Percentiles rank a stretch among this genome's conserved stretches.
Evolutionary conservation across 2,329 filamentous ascomycete genomes (phyloP).

Genomic region (Colletotrichum scovillei): DNA sequence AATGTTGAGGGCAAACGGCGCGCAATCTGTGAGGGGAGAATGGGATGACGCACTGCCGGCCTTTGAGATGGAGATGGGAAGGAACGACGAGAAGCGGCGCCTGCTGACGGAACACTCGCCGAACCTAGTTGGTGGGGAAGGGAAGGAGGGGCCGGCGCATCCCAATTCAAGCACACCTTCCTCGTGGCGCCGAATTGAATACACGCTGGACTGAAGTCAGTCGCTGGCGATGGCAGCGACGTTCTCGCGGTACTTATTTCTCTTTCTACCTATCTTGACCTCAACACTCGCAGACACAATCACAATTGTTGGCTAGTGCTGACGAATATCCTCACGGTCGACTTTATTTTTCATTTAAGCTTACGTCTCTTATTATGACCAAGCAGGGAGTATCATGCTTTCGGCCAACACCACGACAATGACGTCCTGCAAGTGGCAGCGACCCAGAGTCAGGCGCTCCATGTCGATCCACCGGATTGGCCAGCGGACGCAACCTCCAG

Average conservation of each 20-base stretch:
- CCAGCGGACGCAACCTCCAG: conserved; percentile 20
- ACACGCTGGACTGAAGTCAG: neutral
- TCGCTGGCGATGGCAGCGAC: neutral
- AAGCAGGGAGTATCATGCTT: conserved; percentile 11
- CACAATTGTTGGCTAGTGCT: conserved; percentile 16
- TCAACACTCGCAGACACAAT: neutral
- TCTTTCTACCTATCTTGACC: too few species aligned
- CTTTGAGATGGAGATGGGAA: neutral
- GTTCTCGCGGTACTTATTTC: neutral
- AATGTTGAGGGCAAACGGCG: neutral
- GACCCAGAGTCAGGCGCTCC: conserved; percentile 32
- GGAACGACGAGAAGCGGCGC: neutral
- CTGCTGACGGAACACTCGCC: conserved; percentile 20
- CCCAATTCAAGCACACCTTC: conserved; percentile 5
- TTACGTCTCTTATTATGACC: neutral
- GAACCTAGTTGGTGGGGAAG: conserved; percentile 3
- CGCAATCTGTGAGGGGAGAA: conserved; percentile 1
- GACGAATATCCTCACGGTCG: neutral
- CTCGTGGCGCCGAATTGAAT: neutral
- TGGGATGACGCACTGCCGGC: neutral
- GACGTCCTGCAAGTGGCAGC: conserved; percentile 35
- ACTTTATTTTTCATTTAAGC: conserved; percentile 5
- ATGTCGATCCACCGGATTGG: conserved; percentile 27
- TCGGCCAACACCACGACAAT: conserved; percentile 25
- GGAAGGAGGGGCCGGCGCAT: neutral